Evolutionary conservation across 495 filamentous ascomycete species (phyloP).

Genomic region (Xylaria flabelliformis): DNA sequence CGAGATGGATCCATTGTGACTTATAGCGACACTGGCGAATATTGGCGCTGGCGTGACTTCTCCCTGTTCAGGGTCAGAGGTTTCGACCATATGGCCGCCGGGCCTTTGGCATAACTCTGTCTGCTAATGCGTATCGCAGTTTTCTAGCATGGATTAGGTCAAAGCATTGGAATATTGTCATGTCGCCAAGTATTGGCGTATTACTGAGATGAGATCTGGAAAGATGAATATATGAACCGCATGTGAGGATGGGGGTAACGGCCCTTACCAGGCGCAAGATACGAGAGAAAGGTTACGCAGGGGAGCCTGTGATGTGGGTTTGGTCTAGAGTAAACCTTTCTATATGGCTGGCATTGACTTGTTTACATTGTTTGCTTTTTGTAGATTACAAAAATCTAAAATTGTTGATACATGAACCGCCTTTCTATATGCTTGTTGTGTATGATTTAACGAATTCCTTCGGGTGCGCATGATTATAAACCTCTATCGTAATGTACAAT

Average conservation of each 20-base stretch:
- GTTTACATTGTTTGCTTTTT: background rate
- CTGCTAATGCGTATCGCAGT: slow-evolving; percentile 21
- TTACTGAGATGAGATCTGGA: slow-evolving; percentile 17
- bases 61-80: slow-evolving; percentile 26
- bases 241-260: background rate
- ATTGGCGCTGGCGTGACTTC: slow-evolving; percentile 34
- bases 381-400: slow-evolving; percentile 4
- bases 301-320: background rate
- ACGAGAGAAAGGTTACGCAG: background rate
- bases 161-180: background rate
- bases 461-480: background rate
- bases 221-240: slow-evolving; percentile 20
- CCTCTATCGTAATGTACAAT: slow-evolving; percentile 3
- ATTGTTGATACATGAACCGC: slow-evolving; percentile 10
- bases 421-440: background rate
- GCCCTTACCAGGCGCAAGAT: background rate
- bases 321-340: slow-evolving; percentile 15
- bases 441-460: background rate
- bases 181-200: background rate
- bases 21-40: slow-evolving; percentile 37
- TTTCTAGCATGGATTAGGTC: slow-evolving; percentile 6
- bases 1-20: slow-evolving; percentile 36
- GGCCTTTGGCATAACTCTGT: slow-evolving; percentile 1
- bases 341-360: slow-evolving; percentile 6
- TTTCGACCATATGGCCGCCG: slow-evolving; percentile 12